Base-by-base conservation (phyloP, 306 rosid genomes). In the Gastrolobium villosum region DNA sequence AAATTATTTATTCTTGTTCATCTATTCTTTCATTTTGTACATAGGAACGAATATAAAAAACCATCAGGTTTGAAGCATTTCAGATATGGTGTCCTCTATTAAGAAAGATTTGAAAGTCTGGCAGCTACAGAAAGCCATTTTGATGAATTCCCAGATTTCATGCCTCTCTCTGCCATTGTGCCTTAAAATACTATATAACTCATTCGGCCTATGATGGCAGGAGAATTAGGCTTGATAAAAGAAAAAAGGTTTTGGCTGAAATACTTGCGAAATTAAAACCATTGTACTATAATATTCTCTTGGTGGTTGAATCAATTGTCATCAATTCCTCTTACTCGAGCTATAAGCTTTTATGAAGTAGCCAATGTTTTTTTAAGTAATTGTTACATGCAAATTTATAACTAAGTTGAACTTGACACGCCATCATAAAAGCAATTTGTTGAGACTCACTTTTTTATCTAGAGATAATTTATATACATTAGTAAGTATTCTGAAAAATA, bases 11-110 rank as follows among this genome's bases (percentile, higher is more conserved):
- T 81, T 86, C 70, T 80, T 83, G 46, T 71, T 79, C 83, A 76
- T 84, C 75, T 53, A 74, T 80, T 86, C 77, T 78, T 87, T 83
- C 65, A 62, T 83, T 82, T 77, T 92, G 92, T 88, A 87, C 72
- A 87, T 94, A 86, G 88, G 80, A 72, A 78, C 72, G 85, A 79
- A 72, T 60, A 70, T 61, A 61, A 3, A 81, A 60, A 81, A 54
- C 75, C 85, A 70, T 44, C 44, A 34, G 73, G 63, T 78, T 26
- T 69, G 79, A 82, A 83, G 79, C 80, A 54, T 53, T 89, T 80
- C 68, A 66, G 67, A 37, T 61, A 45, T 46, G 81, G 36, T 80
- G 40, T 55, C 64, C 83, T 66, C 78, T 66, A 65, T 46, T 45
- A 72, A 72, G 82, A 70, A 49, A 79, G 69, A n/a, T 40, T 71